Evolutionary conservation across 2,329 filamentous ascomycete genomes (phyloP).

Genomic region (Colletotrichum salicis): DNA sequence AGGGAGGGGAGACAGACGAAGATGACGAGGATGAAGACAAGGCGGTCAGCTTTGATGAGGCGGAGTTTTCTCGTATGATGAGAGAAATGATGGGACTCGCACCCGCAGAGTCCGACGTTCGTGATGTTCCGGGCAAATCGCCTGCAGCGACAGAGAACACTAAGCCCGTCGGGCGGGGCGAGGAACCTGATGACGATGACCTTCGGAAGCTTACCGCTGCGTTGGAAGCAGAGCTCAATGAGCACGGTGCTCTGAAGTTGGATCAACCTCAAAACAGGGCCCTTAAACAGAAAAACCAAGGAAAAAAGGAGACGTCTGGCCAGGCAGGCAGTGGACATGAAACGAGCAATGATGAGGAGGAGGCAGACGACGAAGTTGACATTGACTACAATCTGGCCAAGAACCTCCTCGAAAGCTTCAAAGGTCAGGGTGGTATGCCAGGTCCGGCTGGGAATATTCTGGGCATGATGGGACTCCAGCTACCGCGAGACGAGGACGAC

Average conservation of each 20-base stretch:
- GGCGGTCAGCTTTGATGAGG: constrained; percentile 83
- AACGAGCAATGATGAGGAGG: constrained; percentile 53
- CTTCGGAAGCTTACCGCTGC: constrained; percentile 73
- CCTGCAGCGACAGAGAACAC: constrained; percentile 24
- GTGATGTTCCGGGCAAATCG: not conserved
- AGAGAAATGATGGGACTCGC: constrained; percentile 85
- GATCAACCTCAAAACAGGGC: constrained; percentile 50
- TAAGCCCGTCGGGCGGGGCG: constrained; percentile 4
- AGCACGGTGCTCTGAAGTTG: constrained; percentile 72
- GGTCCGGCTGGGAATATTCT: constrained; percentile 91
- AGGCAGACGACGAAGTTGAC: constrained; percentile 70
- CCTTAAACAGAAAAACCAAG: constrained; percentile 38
- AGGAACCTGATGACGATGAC: constrained; percentile 63
- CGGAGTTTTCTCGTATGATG: constrained; percentile 89
- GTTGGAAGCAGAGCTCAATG: constrained; percentile 79
- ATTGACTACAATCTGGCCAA: constrained; percentile 89
- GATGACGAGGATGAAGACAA: constrained; percentile 76
- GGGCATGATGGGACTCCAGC: constrained; percentile 82
- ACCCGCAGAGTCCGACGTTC: constrained; percentile 32
- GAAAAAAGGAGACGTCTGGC: constrained; percentile 4
- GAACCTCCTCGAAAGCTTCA: constrained; percentile 93
- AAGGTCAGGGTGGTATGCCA: constrained; percentile 84
- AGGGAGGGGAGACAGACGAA: constrained; percentile 55
- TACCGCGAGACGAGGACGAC: constrained; percentile 82
- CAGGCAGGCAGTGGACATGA: not conserved